Conservation (phyloP, 306 rosid species). For the Gastrolobium bilobum region DNA sequence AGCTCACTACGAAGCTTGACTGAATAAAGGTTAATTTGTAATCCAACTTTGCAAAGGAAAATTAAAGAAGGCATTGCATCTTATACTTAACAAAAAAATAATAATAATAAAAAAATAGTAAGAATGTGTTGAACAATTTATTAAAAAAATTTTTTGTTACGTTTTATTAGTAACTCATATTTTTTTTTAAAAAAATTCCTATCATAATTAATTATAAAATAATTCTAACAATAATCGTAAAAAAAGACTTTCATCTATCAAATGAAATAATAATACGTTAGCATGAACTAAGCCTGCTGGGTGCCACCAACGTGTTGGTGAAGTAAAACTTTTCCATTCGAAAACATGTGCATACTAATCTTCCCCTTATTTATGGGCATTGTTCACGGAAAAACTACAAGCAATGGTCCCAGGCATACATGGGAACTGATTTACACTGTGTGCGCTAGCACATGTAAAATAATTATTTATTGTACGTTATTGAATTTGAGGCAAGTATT, state of each 20-base stretch:
- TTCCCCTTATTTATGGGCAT: slow-evolving; percentile 53
- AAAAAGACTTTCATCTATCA: too few species aligned
- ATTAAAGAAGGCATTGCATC: background rate
- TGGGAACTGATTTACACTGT: slow-evolving; percentile 30
- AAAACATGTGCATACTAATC: slow-evolving; percentile 39
- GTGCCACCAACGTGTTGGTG: background rate
- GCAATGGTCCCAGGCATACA: slow-evolving; percentile 43
- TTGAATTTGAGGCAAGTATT: slow-evolving; percentile 69
- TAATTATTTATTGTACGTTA: slow-evolving; percentile 2
- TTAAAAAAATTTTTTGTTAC: too few species aligned
- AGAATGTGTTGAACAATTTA: too few species aligned
- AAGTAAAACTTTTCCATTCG: slow-evolving; percentile 9
- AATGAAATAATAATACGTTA: too few species aligned
- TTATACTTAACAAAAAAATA: background rate
- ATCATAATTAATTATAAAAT: too few species aligned
- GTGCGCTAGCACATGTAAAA: background rate
- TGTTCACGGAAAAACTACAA: slow-evolving; percentile 43
- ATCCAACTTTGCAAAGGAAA: background rate
- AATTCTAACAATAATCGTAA: too few species aligned
- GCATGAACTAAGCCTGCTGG: background rate
- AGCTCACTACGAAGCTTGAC: background rate
- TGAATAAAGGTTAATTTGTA: background rate
- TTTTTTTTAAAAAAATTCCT: too few species aligned
- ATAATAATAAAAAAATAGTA: too few species aligned
- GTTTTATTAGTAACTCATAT: too few species aligned